phyloP scores from a whole-genome alignment of 176 grass and related monocot genomes.

The Hordeum vulgare region MorexV3_pseudomolecules_assembly NC_058522.1:509277169-509277668 shows the following conservation, averaged over 20 bases:
- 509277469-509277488: neutral
- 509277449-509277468: neutral
- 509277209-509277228: too few relatives aligned
- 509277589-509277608: too few relatives aligned
- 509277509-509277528: neutral
- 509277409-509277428: neutral
- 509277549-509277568: neutral
- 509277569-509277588: neutral
- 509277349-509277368: neutral
- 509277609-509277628: too few relatives aligned
- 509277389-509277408: neutral
- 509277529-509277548: neutral
- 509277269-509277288: neutral
- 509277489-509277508: neutral
- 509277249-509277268: neutral
- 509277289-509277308: neutral
- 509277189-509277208: neutral
- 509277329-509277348: neutral
- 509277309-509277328: neutral
- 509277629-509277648: too few relatives aligned
- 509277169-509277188: neutral
- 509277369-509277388: too few relatives aligned
- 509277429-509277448: neutral
- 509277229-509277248: neutral
- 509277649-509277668: too few relatives aligned